Evolutionary conservation across 768 basidiomycete species (phyloP).

Genomic region (Suillus hirtellus): DNA sequence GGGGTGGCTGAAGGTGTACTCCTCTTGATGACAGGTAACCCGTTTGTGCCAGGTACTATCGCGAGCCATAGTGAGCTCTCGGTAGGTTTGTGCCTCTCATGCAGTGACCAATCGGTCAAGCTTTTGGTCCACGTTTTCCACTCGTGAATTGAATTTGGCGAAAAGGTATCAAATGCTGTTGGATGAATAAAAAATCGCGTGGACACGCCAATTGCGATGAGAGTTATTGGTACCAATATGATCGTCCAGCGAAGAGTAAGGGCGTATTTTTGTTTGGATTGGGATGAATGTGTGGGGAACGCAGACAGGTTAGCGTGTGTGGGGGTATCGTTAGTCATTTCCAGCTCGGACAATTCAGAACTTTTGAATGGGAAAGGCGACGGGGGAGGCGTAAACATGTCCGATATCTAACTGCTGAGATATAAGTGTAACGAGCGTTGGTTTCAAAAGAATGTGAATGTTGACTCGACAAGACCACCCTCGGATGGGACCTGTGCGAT

Average conservation of each 20-base stretch:
- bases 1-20: slow-evolving; percentile 22
- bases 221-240: slow-evolving; percentile 53
- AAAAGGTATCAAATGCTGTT: slow-evolving; percentile 44
- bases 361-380: slow-evolving; percentile 36
- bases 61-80: slow-evolving; percentile 1
- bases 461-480: slow-evolving; percentile 6
- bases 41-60: slow-evolving; percentile 18
- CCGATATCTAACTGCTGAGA: slow-evolving; percentile 3
- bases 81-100: slow-evolving; percentile 40
- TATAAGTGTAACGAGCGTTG: slow-evolving; percentile 27
- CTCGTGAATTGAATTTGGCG: slow-evolving; percentile 25
- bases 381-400: slow-evolving; percentile 45
- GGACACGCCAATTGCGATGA: slow-evolving; percentile 54
- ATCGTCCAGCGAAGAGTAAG: slow-evolving; percentile 47
- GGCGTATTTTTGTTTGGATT: slow-evolving; percentile 40
- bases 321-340: slow-evolving; percentile 11
- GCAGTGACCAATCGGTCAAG: slow-evolving; percentile 39
- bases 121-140: slow-evolving; percentile 33
- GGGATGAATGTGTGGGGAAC: slow-evolving; percentile 8
- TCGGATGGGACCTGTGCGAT: neutral
- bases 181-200: slow-evolving; percentile 54
- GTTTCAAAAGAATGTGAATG: slow-evolving; percentile 31
- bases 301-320: slow-evolving; percentile 1
- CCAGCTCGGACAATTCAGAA: neutral
- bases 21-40: slow-evolving; percentile 7